Conservation (phyloP, 2,329 filamentous ascomycete species). For the Arthrinium puccinioides region DNA sequence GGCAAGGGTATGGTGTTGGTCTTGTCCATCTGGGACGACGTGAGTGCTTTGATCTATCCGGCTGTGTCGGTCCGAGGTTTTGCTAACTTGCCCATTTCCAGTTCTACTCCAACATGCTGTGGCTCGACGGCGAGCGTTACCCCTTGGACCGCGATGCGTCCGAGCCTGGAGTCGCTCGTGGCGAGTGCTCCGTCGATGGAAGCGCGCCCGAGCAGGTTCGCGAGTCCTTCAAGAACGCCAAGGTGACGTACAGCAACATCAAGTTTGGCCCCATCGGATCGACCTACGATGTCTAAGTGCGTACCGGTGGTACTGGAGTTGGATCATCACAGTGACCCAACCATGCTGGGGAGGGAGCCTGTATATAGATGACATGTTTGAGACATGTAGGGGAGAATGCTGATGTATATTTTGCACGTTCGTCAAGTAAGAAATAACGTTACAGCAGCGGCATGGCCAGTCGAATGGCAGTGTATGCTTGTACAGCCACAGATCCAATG, state of each 20-base stretch:
- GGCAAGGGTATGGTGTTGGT: conserved; percentile 51
- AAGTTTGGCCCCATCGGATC: conserved; percentile 37
- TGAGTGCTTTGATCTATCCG: conserved; percentile 5
- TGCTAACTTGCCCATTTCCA: conserved; percentile 3
- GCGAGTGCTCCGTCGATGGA: conserved; percentile 33
- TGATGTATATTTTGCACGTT: too few species aligned
- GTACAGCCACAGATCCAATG: too few species aligned
- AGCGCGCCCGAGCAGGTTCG: conserved; percentile 36
- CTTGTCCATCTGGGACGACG: conserved; percentile 52
- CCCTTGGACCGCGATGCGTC: conserved; percentile 30
- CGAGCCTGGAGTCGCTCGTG: conserved; percentile 35
- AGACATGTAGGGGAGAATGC: too few species aligned
- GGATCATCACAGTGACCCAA: too few species aligned
- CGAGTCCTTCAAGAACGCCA: conserved; percentile 24
- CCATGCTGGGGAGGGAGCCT: too few species aligned
- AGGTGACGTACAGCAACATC: conserved; percentile 39
- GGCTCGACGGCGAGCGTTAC: conserved; percentile 51
- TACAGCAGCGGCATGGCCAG: too few species aligned
- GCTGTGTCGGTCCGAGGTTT: neutral
- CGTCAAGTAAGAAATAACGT: too few species aligned
- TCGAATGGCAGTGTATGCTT: too few species aligned
- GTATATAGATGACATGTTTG: too few species aligned
- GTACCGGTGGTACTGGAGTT: too few species aligned
- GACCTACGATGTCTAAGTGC: conserved; percentile 22
- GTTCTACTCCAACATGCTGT: conserved; percentile 51